Conservation (phyloP, 23 red algal genomes). For the Gracilaria domingensis region DNA sequence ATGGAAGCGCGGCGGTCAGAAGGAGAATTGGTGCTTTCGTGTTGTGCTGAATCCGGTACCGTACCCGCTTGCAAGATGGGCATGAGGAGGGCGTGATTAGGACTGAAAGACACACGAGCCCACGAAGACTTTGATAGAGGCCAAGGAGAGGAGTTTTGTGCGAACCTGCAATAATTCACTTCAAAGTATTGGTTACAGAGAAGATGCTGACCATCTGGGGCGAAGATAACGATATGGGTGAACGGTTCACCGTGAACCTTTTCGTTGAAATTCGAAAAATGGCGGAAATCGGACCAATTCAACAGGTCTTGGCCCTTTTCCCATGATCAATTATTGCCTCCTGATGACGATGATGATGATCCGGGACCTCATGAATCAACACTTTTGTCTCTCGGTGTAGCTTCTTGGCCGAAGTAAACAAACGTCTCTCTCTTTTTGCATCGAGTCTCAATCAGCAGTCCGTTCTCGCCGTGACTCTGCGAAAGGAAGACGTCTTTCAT, state of each 20-base stretch:
- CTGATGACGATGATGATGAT: not conserved
- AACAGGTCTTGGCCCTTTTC: no score
- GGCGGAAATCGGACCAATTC: not conserved
- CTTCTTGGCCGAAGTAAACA: no score
- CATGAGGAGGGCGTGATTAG: not conserved
- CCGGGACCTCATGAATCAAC: not conserved
- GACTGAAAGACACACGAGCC: not conserved
- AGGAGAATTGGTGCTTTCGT: constrained; percentile 8
- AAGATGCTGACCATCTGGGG: no score
- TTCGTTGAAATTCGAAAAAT: constrained; percentile 12
- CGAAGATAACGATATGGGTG: no score
- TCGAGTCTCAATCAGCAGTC: constrained; percentile 13
- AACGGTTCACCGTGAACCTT: not conserved
- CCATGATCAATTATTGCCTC: no score
- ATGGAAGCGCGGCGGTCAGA: constrained; percentile 34
- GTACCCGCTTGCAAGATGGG: constrained; percentile 1
- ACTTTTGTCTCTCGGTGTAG: no score
- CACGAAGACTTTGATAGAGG: not conserved
- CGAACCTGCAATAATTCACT: not conserved
- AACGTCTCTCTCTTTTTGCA: no score
- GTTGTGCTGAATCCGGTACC: not conserved
- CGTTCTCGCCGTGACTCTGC: not conserved
- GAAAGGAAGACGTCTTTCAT: not conserved
- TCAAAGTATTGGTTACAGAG: not conserved
- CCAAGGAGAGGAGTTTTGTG: no score